Conservation (phyloP, 2,329 filamentous ascomycete species). For the Botryosphaeria dothidea region DNA sequence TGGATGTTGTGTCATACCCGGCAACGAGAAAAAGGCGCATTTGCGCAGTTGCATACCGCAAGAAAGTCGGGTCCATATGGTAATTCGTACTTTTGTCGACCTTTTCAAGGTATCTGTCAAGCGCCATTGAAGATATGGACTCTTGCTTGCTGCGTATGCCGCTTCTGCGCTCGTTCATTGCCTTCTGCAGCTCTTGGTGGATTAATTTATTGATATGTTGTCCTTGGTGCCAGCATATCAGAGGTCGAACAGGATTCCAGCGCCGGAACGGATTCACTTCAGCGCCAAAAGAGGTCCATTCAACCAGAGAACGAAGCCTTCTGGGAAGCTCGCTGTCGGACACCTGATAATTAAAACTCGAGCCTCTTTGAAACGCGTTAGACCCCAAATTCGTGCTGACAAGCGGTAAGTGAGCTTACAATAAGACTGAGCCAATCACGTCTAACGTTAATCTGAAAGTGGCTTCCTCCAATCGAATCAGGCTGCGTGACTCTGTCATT, state of each 20-base stretch:
- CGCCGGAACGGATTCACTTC: background rate
- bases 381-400: conserved; percentile 27
- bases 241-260: background rate
- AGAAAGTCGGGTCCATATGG: background rate
- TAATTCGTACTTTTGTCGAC: background rate
- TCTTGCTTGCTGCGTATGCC: background rate
- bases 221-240: conserved; percentile 1
- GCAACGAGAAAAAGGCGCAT: conserved; percentile 36
- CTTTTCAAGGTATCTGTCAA: background rate
- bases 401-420: conserved; percentile 18
- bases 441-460: conserved; percentile 11
- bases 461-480: conserved; percentile 14
- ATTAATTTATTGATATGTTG: background rate
- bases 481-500: background rate
- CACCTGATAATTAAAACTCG: background rate
- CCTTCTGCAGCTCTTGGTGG: background rate
- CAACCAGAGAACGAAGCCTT: background rate
- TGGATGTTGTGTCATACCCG: conserved; percentile 37
- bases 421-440: conserved; percentile 13
- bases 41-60: conserved; percentile 21
- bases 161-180: background rate
- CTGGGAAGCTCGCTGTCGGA: background rate
- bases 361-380: background rate
- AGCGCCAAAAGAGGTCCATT: background rate
- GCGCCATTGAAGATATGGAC: background rate